Conservation (phyloP, 352 stramenopile genomes). For the Phytophthora capsici region DNA sequence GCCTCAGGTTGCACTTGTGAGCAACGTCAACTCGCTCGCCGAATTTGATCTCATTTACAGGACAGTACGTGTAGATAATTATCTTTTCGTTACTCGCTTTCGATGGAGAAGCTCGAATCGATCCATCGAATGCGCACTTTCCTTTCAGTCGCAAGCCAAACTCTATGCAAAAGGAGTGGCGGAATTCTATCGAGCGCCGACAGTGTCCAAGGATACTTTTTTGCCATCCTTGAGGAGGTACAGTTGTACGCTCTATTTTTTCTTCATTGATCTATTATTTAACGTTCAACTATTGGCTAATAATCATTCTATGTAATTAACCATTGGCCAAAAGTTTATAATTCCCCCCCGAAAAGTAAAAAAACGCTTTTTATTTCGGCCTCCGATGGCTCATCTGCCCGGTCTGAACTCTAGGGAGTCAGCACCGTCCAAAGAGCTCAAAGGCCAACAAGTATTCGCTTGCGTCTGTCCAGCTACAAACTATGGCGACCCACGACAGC, state of each 20-base stretch:
- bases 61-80: not conserved
- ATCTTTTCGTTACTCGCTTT: not conserved
- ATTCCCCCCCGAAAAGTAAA: constrained; percentile 11
- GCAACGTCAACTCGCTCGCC: constrained; percentile 14
- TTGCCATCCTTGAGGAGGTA: not conserved
- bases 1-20: not conserved
- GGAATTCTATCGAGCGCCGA: no score
- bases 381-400: constrained; percentile 29
- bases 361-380: constrained; percentile 6
- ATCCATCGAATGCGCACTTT: not conserved
- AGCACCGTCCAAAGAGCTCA: constrained; percentile 18
- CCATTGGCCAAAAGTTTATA: no score
- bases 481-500: not conserved
- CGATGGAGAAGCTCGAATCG: not conserved
- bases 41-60: constrained; percentile 5
- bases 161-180: constrained; percentile 8
- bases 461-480: constrained; percentile 18
- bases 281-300: not conserved
- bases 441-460: constrained; percentile 16
- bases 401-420: constrained; percentile 30
- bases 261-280: constrained; percentile 21
- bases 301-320: not conserved
- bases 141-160: constrained; percentile 8
- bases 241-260: constrained; percentile 18
- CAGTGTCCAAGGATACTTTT: constrained; percentile 19